Percentiles rank a stretch among this genome's conserved stretches.
phyloP scores from a whole-genome alignment of 352 stramenopile genomes.

The Pythium pyrilobum region DNA sequence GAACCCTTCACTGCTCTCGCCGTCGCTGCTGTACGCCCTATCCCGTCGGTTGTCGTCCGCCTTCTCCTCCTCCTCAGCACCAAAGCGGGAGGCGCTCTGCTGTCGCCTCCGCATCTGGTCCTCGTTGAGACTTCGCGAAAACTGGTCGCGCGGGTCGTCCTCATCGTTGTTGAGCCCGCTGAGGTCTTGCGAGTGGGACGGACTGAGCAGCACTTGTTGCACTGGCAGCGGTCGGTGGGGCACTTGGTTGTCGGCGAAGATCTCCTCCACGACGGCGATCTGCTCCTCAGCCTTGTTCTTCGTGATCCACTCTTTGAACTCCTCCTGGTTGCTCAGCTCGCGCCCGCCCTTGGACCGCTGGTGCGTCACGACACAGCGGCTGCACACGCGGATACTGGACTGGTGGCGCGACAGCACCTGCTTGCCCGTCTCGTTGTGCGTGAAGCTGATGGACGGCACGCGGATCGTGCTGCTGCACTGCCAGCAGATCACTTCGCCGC shows the following conservation, averaged over 20 bases:
- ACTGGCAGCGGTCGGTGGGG: neutral
- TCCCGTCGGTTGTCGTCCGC: slow-evolving; percentile 39
- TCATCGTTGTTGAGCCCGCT: slow-evolving; percentile 32
- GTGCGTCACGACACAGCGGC: slow-evolving; percentile 73
- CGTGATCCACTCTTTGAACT: slow-evolving; percentile 80
- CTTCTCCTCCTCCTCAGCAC: slow-evolving; percentile 66
- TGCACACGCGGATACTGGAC: slow-evolving; percentile 80
- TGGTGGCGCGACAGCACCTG: slow-evolving; percentile 75
- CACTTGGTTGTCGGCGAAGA: slow-evolving; percentile 19
- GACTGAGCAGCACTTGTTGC: slow-evolving; percentile 34
- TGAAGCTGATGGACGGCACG: slow-evolving; percentile 81
- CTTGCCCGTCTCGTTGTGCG: slow-evolving; percentile 75
- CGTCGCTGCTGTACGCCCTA: slow-evolving; percentile 23
- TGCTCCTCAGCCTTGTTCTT: slow-evolving; percentile 45
- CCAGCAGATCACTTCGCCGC: slow-evolving; percentile 86
- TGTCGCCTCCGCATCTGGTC: slow-evolving; percentile 12
- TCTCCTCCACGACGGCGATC: slow-evolving; percentile 15
- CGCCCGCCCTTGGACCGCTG: slow-evolving; percentile 69
- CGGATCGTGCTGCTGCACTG: slow-evolving; percentile 82
- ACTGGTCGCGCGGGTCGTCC: slow-evolving; percentile 2
- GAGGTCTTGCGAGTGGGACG: slow-evolving; percentile 66
- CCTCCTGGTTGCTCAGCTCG: slow-evolving; percentile 71
- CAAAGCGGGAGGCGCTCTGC: slow-evolving; percentile 20
- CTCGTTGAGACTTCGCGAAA: slow-evolving; percentile 22
- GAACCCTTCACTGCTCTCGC: slow-evolving; percentile 14